Evolutionary conservation across 208 protist genomes (phyloP).

Genomic region (Wallacemonas collosoma): DNA sequence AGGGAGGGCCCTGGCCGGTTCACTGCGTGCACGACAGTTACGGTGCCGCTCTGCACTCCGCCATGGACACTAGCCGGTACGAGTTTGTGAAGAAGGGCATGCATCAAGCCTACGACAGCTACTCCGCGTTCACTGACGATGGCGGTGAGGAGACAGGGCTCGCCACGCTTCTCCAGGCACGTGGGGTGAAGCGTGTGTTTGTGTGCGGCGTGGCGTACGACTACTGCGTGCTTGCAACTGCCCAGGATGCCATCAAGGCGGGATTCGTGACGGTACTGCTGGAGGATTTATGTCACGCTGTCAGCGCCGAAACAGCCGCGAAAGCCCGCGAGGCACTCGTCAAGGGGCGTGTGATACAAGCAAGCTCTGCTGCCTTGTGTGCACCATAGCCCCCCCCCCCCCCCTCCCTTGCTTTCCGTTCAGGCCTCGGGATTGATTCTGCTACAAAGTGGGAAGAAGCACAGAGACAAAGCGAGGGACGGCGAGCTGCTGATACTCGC

Average conservation of each 20-base stretch:
- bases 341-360: conserved; percentile 4
- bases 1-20: conserved; percentile 55
- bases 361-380: not conserved
- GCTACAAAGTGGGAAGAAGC: too few species aligned
- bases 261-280: conserved; percentile 61
- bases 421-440: too few species aligned
- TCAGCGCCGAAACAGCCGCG: conserved; percentile 21
- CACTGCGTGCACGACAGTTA: conserved; percentile 55
- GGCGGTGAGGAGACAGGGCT: conserved; percentile 38
- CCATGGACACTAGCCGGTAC: conserved; percentile 25
- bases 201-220: conserved; percentile 69
- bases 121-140: conserved; percentile 68
- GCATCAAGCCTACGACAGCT: conserved; percentile 39
- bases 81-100: conserved; percentile 47
- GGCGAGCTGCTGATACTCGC: too few species aligned
- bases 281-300: conserved; percentile 44
- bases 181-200: conserved; percentile 60
- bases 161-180: conserved; percentile 31
- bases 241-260: conserved; percentile 38
- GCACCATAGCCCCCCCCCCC: too few species aligned
- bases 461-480: too few species aligned
- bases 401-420: too few species aligned
- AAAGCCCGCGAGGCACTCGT: conserved; percentile 12
- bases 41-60: conserved; percentile 45
- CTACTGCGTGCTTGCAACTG: conserved; percentile 72